A percentile compares a stretch with the other conserved stretches of the same genome.
Conservation (phyloP, 2,329 filamentous ascomycete species). For the Botryotinia narcissicola region DNA sequence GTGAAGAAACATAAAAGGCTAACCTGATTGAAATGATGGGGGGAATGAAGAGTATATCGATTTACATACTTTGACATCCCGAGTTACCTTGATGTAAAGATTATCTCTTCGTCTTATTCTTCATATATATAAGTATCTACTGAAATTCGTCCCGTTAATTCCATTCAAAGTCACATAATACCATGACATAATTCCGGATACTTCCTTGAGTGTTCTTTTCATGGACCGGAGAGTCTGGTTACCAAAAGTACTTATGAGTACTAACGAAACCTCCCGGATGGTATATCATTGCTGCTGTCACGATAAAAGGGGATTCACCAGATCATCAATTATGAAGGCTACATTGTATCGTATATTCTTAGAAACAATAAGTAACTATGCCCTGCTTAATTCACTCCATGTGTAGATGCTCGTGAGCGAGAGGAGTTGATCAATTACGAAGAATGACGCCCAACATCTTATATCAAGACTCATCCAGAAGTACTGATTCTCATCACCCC, state of each 20-base stretch:
- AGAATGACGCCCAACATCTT: not conserved
- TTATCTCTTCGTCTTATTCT: not conserved
- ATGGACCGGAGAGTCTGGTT: not conserved
- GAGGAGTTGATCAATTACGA: not conserved
- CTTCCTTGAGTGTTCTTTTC: not conserved
- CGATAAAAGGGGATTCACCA: too few relatives aligned
- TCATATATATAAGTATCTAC: too few relatives aligned
- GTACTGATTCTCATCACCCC: not conserved
- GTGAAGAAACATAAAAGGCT: not conserved
- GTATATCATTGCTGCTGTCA: too few relatives aligned
- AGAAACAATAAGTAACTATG: not conserved
- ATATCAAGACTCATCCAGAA: not conserved
- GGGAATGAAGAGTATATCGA: too few relatives aligned
- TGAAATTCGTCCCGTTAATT: not conserved
- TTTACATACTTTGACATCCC: too few relatives aligned
- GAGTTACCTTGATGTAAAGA: fast-evolving
- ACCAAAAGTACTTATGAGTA: not conserved
- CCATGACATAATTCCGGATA: too few relatives aligned
- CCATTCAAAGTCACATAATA: not conserved
- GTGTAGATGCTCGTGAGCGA: fast-evolving
- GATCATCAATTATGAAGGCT: too few relatives aligned
- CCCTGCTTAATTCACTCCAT: not conserved
- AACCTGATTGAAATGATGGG: too few relatives aligned
- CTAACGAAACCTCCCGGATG: too few relatives aligned
- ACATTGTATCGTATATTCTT: too few relatives aligned